A percentile compares a stretch with the other conserved stretches of the same genome.
phyloP scores from a whole-genome alignment of 129 eudicot species.

The Calendula officinalis region DNA sequence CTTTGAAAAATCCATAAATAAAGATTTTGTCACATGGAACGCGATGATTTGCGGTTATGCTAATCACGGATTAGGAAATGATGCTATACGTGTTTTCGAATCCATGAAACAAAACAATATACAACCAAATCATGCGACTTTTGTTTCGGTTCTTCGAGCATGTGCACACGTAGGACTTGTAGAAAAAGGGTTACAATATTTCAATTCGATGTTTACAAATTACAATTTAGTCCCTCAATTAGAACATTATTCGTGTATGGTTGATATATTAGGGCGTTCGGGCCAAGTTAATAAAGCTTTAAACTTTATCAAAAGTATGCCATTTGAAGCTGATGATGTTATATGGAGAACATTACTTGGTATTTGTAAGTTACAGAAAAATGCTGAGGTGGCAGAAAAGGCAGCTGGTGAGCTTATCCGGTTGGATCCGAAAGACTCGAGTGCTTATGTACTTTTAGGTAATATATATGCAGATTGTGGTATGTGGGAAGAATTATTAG shows the following conservation, averaged over 20 bases:
- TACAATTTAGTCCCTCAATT: slow-evolving; percentile 61
- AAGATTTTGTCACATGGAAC: slow-evolving; percentile 79
- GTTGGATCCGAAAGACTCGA: slow-evolving; percentile 77
- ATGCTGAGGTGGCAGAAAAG: slow-evolving; percentile 76
- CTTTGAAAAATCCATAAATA: slow-evolving; percentile 51
- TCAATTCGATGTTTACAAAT: slow-evolving; percentile 50
- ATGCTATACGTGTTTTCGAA: slow-evolving; percentile 58
- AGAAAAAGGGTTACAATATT: slow-evolving; percentile 52
- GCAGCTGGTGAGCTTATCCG: slow-evolving; percentile 63
- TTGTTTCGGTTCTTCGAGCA: slow-evolving; percentile 82
- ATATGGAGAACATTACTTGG: slow-evolving; percentile 90
- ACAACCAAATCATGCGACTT: slow-evolving; percentile 79
- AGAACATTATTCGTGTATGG: slow-evolving; percentile 89
- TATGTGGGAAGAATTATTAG: slow-evolving; percentile 68
- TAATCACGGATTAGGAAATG: slow-evolving; percentile 70
- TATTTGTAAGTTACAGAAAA: slow-evolving; percentile 70
- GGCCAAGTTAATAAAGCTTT: slow-evolving; percentile 62
- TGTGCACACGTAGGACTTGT: slow-evolving; percentile 83
- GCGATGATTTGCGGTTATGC: slow-evolving; percentile 75
- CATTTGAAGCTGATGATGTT: slow-evolving; percentile 78
- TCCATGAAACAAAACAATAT: slow-evolving; percentile 59
- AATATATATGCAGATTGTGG: slow-evolving; percentile 78
- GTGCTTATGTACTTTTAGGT: slow-evolving; percentile 69
- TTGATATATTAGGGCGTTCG: slow-evolving; percentile 75
- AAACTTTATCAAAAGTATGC: slow-evolving; percentile 69